Evolutionary conservation across 129 eudicot species (phyloP), one percentile per base, ranked within the genome.

Genomic region (Centella asiatica): DNA sequence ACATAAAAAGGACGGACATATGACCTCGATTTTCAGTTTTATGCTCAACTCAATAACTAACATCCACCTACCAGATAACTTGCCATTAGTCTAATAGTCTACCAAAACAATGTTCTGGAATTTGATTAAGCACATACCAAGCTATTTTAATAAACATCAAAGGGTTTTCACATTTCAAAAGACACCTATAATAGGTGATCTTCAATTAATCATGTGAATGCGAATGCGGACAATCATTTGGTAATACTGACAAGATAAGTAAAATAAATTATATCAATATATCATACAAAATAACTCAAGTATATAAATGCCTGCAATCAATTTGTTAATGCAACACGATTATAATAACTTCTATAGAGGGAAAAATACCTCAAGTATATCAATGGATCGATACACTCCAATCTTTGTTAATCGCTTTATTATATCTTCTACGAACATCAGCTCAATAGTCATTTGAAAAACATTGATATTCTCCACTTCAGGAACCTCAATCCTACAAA

Each of bases 401-500:
- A 72, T 62, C 55, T 72, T 77, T 50, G 69, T 46, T 9, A 84
- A 73, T 52, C 37, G 54, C 61, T 69, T 72, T 9, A 63, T 23
- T n/a, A 80, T 64, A 60, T 84, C 77, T 19, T 77, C 82, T 42
- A 71, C 87, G 56, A 80, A 84, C 93, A 84, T 84, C 23, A 84
- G 79, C 77, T 84, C 87, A 72, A 84, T 77, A 28, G 93, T 80
- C 49, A 80, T 78, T 0, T 86, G 81, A 40, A 84, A 84, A 9
- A 69, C 80, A 34, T 36, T 72, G 73, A 84, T 34, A 48, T 84
- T 77, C 65, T 77, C 87, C 60, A 84, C 84, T 3, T 80, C 87
- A 47, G 87, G 93, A 23, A 84, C 93, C 76, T 84, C 93, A 60
- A 84, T 80, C 79, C 87, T 74, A 63, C 84, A 84, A 64, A 80